Base-by-base conservation (phyloP, 768 basidiomycete species). In the Trametes cingulata region DNA sequence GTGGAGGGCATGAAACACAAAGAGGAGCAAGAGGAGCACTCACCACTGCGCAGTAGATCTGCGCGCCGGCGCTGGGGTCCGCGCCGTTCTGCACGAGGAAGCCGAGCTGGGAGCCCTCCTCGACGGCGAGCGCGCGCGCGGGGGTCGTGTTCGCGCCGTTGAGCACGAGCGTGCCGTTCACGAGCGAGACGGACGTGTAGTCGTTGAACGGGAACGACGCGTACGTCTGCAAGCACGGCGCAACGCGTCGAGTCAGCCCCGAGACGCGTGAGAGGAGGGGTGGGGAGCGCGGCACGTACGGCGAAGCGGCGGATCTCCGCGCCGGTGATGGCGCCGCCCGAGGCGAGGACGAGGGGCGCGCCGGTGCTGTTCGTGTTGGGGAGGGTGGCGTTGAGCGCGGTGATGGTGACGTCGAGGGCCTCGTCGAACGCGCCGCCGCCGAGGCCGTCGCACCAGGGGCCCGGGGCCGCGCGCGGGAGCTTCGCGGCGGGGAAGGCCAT, bases 141-240 rank as follows among this genome's bases (percentile, higher is more conserved):
- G 76, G 76, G 2, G 64, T 67, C 27, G 67, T 20, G n/a, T 59
- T 62, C 55, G 39, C 29, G 42, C 56, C 61, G 6, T 74, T 75
- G 1, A 80, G 80, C 24, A 74, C 72, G 17, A 84, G 65, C 8
- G 71, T 72, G 33, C 75, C 73, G 41, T 77, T 61, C 8, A 71
- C 51, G 52, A 84, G 74, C 27, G 73, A 70, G 13, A 83, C 60
- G 14, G 67, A 48, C 0, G 82, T 79, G 63, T 75, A 82, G 45
- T 80, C 76, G 68, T 82, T 74, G 72, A 78, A 81, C 14, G 80
- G 82, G 67, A 71, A 83, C 14, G 82, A 80, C 22, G 76, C 75
- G 43, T 71, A 80, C 2, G 82, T 83, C 81, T 82, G 47, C 12
- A 20, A 33, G 4, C n/a, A n/a, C n/a, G n/a, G n/a, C 39, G 22